Base-by-base conservation (phyloP, 306 rosid genomes). In the Vicia villosa region DNA sequence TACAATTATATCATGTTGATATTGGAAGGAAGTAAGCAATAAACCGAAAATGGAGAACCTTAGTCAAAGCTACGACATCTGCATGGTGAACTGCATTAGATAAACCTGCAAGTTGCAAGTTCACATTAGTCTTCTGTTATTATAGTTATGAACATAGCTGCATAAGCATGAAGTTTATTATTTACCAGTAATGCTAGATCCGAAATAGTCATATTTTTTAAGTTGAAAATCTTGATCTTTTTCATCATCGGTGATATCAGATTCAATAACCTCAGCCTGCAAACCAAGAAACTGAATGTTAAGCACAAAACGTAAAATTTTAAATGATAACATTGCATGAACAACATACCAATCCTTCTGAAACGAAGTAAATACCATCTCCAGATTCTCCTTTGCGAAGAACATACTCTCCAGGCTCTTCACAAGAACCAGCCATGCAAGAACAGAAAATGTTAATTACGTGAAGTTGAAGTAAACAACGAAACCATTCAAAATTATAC, bases 271-370 rank as follows among this genome's bases (percentile, higher is more conserved):
- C 79, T 88, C 92, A 68, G 96, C 96, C 98, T 94, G 83, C 60
- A 80, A 86, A 72, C 55, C 75, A 77, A 1, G 63, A 85, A 46
- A 66, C 57, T 19, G 32, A 70, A 67, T 16, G 28, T 50, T 57
- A 63, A 67, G 42, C 57, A 49, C 56, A 42, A 42, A 69, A 68
- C 52, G 32, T 20, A 69, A 69, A 21, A 22, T 36, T 60, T 51
- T 11, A 1, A 16, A 57, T 46, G 20, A 58, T 4, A 62, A 32
- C 51, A 16, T 20, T 56, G 41, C 50, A 34, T 41, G 56, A 77
- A 64, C 45, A 64, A 47, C 81, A 74, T 79, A 94, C 98, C 92
- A 88, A 97, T 81, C 98, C 97, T 41, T 90, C 94, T 89, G 83
- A 90, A 52, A 94, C 63, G 84, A 94, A 86, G 87, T 94, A 94